Percentiles rank a stretch among this genome's conserved stretches.
Evolutionary conservation across 2,329 filamentous ascomycete genomes (phyloP).

Genomic region (Aspergillus intermedius): DNA sequence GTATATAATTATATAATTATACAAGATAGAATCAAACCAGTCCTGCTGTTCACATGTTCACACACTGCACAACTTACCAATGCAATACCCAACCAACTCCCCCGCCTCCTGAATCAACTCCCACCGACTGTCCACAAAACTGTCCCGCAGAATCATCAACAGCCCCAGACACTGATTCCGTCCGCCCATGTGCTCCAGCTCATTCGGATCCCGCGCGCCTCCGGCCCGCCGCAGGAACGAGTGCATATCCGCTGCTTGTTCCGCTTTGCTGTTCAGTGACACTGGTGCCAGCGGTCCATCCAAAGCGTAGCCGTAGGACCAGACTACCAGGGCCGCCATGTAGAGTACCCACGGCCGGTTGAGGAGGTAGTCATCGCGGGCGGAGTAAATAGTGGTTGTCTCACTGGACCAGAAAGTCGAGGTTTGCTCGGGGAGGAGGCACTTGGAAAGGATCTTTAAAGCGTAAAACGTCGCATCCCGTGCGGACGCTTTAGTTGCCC

Average conservation of each 20-base stretch:
- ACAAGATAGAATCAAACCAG: background rate
- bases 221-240: conserved; percentile 68
- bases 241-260: conserved; percentile 71
- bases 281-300: conserved; percentile 63
- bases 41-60: conserved; percentile 1
- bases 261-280: conserved; percentile 54
- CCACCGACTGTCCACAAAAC: conserved; percentile 79
- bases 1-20: background rate
- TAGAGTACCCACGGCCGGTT: conserved; percentile 95
- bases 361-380: conserved; percentile 79
- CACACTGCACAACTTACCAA: conserved; percentile 48
- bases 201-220: conserved; percentile 65
- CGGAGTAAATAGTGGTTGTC: conserved; percentile 56
- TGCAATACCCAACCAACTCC: conserved; percentile 72
- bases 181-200: conserved; percentile 64
- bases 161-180: conserved; percentile 79
- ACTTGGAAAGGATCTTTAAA: conserved; percentile 74
- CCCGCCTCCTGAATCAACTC: conserved; percentile 85
- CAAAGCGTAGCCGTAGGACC: conserved; percentile 87
- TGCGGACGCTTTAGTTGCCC: conserved; percentile 83
- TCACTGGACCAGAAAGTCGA: conserved; percentile 28
- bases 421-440: conserved; percentile 52
- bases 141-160: conserved; percentile 71
- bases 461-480: conserved; percentile 91
- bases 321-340: conserved; percentile 84